phyloP scores from a whole-genome alignment of 352 stramenopile genomes.

The Phytopythium cucurbitacearum region DNA sequence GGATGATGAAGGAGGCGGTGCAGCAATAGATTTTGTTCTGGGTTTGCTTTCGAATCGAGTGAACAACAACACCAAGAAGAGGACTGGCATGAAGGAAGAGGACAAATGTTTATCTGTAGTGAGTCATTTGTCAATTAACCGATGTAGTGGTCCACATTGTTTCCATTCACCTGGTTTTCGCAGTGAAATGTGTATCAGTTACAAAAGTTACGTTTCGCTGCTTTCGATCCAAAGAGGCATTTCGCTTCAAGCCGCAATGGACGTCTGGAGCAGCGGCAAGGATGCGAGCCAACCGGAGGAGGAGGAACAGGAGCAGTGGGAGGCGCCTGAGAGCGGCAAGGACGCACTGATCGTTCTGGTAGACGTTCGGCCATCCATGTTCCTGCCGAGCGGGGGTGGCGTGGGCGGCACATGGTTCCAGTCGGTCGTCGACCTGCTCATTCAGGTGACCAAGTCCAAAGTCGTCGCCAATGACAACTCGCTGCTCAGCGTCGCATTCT shows the following conservation, averaged over 20 bases:
- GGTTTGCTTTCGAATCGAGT: too few relatives aligned
- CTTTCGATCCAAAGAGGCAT: too few relatives aligned
- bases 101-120: too few relatives aligned
- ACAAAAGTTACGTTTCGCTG: too few relatives aligned
- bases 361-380: conserved; percentile 68
- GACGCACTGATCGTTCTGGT: conserved; percentile 77
- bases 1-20: too few relatives aligned
- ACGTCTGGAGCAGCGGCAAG: conserved; percentile 30
- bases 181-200: too few relatives aligned
- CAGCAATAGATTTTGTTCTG: too few relatives aligned
- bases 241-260: conserved; percentile 19
- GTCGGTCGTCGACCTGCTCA: conserved; percentile 56
- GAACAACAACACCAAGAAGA: conserved; percentile 18
- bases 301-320: conserved; percentile 60
- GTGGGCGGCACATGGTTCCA: conserved; percentile 62
- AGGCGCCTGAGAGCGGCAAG: conserved; percentile 52
- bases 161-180: too few relatives aligned
- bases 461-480: conserved; percentile 78
- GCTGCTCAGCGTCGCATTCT: conserved; percentile 70
- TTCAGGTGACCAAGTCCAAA: conserved; percentile 75
- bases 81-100: too few relatives aligned
- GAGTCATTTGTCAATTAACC: too few relatives aligned
- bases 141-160: too few relatives aligned
- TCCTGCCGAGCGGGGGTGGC: conserved; percentile 25
- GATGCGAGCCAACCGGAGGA: conserved; percentile 7